Base-by-base conservation (phyloP, 176 grass and related monocot genomes). In the Tillandsia fasciculata region DNA sequence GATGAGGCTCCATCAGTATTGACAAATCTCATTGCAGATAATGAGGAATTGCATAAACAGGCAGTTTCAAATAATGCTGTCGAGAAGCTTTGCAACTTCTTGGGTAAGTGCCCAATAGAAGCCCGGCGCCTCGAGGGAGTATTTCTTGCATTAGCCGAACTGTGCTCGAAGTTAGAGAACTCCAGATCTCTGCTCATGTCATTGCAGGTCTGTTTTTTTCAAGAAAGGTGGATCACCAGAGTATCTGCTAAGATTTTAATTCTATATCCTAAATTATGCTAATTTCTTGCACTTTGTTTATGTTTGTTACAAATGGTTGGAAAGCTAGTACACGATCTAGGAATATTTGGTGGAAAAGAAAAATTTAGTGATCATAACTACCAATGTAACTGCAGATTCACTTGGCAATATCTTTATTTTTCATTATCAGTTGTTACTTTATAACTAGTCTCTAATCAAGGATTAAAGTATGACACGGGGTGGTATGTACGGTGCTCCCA, bases 1-100 rank as follows among this genome's bases (percentile, higher is more conserved):
- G 87, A 93, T 71, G 94, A 99, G 78, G 94, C 90, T 69, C 89
- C 94, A 26, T 84, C 87, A 69, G 90, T 87, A 76, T 85, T 99
- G 83, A 99, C 80, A 24, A 79, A 58, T 67, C 77, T 99, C 24
- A 90, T 93, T 73, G 84, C 78, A 76, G 94, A 90, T 68, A 88
- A 82, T 68, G 81, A 88, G 65, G 94, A 99, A 52, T 71, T 99
- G 75, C 94, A 99, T 71, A 99, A 83, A 73, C 82, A 90, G 78
- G 89, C 89, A 9, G 54, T 90, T 77, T 85, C 81, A 72, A 67
- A 77, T 47, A 93, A 87, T 82, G 86, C 77, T 27, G 66, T 89
- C 71, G 89, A 82, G 77, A 99, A 87, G 80, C 84, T 99, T 72
- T 88, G 82, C 76, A 87, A 74, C 18, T 83, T 79, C 81, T 69